Evolutionary conservation across 1,284 basidiomycete species (phyloP).

Genomic region (Microbotryomycetes sp.): DNA sequence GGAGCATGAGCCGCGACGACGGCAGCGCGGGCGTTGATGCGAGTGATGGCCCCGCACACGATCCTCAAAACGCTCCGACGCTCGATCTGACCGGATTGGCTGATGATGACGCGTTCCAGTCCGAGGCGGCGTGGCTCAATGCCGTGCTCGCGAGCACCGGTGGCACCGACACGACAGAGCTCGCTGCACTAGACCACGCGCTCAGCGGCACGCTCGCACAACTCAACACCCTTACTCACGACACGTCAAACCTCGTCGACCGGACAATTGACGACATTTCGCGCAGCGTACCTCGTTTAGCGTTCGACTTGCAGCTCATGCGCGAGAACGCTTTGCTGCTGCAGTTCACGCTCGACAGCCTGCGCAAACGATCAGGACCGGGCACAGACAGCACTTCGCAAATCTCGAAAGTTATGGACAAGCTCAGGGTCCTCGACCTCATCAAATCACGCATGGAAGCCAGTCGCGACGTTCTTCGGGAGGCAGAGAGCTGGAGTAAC

Average conservation of each 20-base stretch:
- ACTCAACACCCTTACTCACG: constrained; percentile 74
- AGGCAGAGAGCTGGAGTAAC: constrained; percentile 90
- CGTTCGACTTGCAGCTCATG: constrained; percentile 92
- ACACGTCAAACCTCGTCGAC: constrained; percentile 75
- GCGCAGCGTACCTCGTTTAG: constrained; percentile 72
- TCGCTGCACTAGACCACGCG: constrained; percentile 63
- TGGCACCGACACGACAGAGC: constrained; percentile 22
- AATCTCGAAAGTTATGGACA: constrained; percentile 55
- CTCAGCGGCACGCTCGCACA: constrained; percentile 64
- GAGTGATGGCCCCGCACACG: background rate
- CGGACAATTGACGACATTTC: constrained; percentile 82
- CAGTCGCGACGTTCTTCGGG: constrained; percentile 71
- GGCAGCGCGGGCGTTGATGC: background rate
- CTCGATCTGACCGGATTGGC: background rate
- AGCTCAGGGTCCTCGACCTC: constrained; percentile 67
- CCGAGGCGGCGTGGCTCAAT: constrained; percentile 31
- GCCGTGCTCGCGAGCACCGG: background rate
- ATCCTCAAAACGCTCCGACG: background rate
- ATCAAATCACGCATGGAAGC: constrained; percentile 78
- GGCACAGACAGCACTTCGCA: constrained; percentile 38
- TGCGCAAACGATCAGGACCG: constrained; percentile 31
- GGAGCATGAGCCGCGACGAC: background rate
- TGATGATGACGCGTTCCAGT: background rate
- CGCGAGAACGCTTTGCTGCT: constrained; percentile 75
- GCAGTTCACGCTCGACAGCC: constrained; percentile 44